Conservation (phyloP, 257 asterid genomes). For the Nicotiana obtusifolia region DNA sequence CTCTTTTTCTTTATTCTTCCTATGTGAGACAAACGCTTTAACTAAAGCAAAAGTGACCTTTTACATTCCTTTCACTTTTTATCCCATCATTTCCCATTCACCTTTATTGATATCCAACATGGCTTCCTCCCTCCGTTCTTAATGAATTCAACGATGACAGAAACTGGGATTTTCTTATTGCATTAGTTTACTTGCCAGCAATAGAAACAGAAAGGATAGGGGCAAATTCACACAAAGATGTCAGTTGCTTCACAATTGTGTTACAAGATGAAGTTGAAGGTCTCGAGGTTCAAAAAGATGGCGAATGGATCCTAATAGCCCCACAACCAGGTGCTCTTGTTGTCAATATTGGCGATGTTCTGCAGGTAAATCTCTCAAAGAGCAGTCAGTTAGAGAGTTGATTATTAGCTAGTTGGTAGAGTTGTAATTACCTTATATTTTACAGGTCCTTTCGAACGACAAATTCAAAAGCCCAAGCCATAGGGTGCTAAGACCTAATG, state of each 20-base stretch:
- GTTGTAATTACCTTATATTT: not conserved
- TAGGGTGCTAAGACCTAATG: slow-evolving; percentile 36
- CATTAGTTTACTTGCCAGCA: slow-evolving; percentile 40
- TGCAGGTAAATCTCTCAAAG: slow-evolving; percentile 29
- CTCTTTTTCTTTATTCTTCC: no score
- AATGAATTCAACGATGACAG: slow-evolving; percentile 41
- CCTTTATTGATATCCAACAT: no score
- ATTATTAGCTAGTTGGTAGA: not conserved
- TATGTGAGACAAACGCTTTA: no score
- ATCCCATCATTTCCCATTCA: no score
- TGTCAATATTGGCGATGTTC: slow-evolving; percentile 35
- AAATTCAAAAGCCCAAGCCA: slow-evolving; percentile 52
- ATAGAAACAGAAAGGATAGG: slow-evolving; percentile 34
- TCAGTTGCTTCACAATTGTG: slow-evolving; percentile 35
- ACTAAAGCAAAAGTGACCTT: no score
- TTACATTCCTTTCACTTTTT: no score
- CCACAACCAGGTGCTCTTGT: slow-evolving; percentile 35
- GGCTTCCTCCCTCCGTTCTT: slow-evolving; percentile 35
- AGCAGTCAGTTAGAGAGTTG: not conserved
- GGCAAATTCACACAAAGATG: slow-evolving; percentile 40
- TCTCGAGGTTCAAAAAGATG: slow-evolving; percentile 39
- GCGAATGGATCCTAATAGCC: slow-evolving; percentile 33
- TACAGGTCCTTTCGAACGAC: slow-evolving; percentile 36
- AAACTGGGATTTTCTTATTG: slow-evolving; percentile 54
- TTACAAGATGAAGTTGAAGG: slow-evolving; percentile 56